Evolutionary conservation across 306 rosid genomes (phyloP), one percentile per base, ranked within the genome.

Genomic region (Arachis hypogaea): DNA sequence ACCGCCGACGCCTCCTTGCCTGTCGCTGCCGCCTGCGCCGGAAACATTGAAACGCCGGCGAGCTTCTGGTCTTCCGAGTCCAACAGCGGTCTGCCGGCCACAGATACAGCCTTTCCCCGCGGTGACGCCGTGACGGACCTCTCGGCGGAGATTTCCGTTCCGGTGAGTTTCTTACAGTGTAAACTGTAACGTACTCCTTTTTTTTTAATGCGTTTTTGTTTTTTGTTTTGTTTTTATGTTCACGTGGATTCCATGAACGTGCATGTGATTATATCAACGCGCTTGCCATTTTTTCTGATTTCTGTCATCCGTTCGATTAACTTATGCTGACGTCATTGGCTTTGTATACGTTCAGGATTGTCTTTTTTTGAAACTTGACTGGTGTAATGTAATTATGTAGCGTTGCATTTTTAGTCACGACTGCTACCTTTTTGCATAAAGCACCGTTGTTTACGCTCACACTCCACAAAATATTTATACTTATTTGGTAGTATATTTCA

Each of bases 61-160:
- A 66, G 64, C 78, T 59, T 84, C 59, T 86, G 90, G 89, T 38
- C 84, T 7, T 11, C 68, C 47, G 83, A 87, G 41, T 66, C 85
- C 4, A 10, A 11, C 50, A 71, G 72, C 63, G 80, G 83, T 2
- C 51, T 83, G 2, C 78, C 87, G 11, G 28, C 60, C 22, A 50
- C 85, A 36, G 61, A 73, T 62, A 74, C 85, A 1, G 88, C 83
- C 0, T 88, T 89, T 71, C 77, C 91, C 66, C 71, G 44, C 38
- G 51, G 12, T 14, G 18, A 77, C 50, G 28, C 64, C 43, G 81
- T 77, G 54, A 78, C 95, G 14, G 90, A 81, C 86, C 88, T 91
- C 79, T 87, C 96, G 60, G 83, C 97, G 46, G 92, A 92, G 76
- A 90, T 89, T 73, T 74, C 89, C 1, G 89, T 87, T 76, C 96